Base-by-base conservation (phyloP, 768 basidiomycete genomes). In the Calocybe cyanea region DNA sequence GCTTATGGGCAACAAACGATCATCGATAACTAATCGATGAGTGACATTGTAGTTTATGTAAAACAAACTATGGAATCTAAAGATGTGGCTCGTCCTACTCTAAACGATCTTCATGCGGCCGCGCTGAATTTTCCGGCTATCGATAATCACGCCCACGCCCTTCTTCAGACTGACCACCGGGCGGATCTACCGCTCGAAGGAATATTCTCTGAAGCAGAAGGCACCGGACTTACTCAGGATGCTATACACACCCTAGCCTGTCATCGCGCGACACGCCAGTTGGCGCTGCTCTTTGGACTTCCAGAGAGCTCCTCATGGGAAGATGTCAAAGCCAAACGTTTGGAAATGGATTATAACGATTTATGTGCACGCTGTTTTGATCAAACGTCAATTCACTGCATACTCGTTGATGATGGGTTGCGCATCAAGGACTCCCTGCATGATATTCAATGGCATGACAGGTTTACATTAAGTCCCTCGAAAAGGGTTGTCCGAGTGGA, bases 71-170 rank as follows among this genome's bases (percentile, higher is more conserved):
- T 37, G 38, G 18, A 36, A 32, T 23, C 42, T 21, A 21, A 10
- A 3, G 23, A 31, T 28, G 21, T 13, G 7, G 23, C 50, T 35
- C 38, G 21, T 11, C 11, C 24, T 20, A n/a, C 31, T 18, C 41
- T 43, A 8, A 4, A 30, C 14, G n/a, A 21, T 24, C 48, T 53
- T 19, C 44, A 41, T 19, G n/a, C 11, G 30, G 34, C 49, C 30
- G 63, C 65, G 8, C 63, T 68, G 35, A 55, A 54, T 0, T 66
- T 65, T 33, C 83, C 82, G 15, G 78, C 77, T 0, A 85, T 87
- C 57, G 87, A 90, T 65, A 88, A 89, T 59, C 88, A 90, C 57
- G 83, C 86, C 0, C 88, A 90, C 56, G 82, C 86, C 1, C 66
- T 91, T 15, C 68, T 90, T 38, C 65, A 67, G 18, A 68, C 64